phyloP scores from a whole-genome alignment of 2,329 filamentous ascomycete genomes.

The Lachnellula hyalina region DNA sequence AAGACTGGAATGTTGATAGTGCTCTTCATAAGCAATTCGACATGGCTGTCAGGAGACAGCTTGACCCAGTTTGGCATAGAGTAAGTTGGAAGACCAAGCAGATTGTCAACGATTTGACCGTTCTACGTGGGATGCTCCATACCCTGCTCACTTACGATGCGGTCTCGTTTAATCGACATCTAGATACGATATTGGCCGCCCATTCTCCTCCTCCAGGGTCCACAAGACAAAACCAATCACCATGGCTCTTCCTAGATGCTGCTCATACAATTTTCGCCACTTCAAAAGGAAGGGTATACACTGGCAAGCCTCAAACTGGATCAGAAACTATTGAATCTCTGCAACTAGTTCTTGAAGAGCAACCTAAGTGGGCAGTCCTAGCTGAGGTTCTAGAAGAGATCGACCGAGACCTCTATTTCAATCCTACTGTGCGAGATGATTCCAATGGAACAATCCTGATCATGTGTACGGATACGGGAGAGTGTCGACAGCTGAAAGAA shows the following conservation, averaged over 20 bases:
- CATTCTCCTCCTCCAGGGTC: constrained; percentile 85
- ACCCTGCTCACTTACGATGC: constrained; percentile 80
- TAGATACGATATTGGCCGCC: constrained; percentile 89
- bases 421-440: constrained; percentile 68
- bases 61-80: constrained; percentile 96
- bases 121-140: constrained; percentile 78
- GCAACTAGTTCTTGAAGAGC: constrained; percentile 80
- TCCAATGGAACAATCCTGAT: constrained; percentile 90
- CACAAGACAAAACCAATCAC: constrained; percentile 81
- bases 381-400: constrained; percentile 93
- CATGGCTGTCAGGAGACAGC: constrained; percentile 75
- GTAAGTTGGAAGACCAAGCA: constrained; percentile 93
- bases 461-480: constrained; percentile 88
- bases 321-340: constrained; percentile 40
- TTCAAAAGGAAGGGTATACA: constrained; percentile 82
- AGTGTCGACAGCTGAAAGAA: constrained; percentile 82
- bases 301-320: constrained; percentile 47
- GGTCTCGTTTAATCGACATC: constrained; percentile 84
- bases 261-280: constrained; percentile 92
- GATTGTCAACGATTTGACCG: constrained; percentile 83
- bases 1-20: constrained; percentile 94
- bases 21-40: constrained; percentile 92
- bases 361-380: constrained; percentile 87
- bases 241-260: constrained; percentile 93
- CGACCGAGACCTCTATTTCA: constrained; percentile 82